Evolutionary conservation across 176 grass and related monocot species (phyloP).

Genomic region (Raddia guianensis): DNA sequence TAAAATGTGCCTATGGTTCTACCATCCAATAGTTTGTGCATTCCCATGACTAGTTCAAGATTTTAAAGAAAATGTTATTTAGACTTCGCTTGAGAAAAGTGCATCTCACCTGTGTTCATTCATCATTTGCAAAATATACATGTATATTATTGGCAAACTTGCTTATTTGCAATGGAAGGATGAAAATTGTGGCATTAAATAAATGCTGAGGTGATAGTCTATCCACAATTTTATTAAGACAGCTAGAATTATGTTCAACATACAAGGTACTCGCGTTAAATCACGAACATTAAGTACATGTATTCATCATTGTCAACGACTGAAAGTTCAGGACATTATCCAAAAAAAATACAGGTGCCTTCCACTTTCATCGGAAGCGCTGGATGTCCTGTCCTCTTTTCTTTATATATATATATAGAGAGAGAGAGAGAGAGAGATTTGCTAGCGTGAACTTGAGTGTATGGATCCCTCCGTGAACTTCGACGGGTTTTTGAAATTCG

Average conservation of each 20-base stretch:
- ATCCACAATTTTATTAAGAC: slow-evolving; percentile 21
- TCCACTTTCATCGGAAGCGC: background rate
- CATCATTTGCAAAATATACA: background rate
- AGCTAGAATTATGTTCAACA: background rate
- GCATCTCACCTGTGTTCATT: slow-evolving; percentile 22
- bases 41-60: background rate
- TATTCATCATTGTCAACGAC: slow-evolving; percentile 7
- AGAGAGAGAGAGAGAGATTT: too few relatives aligned
- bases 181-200: slow-evolving; percentile 6
- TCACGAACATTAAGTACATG: slow-evolving; percentile 12
- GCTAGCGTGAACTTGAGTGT: too few relatives aligned
- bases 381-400: background rate
- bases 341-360: background rate
- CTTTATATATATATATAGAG: background rate
- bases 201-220: background rate
- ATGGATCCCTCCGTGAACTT: too few relatives aligned
- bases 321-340: slow-evolving; percentile 1
- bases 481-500: too few relatives aligned
- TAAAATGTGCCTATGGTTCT: background rate
- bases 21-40: background rate
- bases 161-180: background rate
- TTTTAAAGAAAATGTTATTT: slow-evolving; percentile 9
- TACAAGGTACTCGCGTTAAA: background rate
- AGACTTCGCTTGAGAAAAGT: background rate
- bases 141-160: background rate